These are phyloP conservation scores for Alternaria sp. DNA, from an alignment of 2,329 filamentous ascomycete species.

Conservation along the genomic window DNA sequence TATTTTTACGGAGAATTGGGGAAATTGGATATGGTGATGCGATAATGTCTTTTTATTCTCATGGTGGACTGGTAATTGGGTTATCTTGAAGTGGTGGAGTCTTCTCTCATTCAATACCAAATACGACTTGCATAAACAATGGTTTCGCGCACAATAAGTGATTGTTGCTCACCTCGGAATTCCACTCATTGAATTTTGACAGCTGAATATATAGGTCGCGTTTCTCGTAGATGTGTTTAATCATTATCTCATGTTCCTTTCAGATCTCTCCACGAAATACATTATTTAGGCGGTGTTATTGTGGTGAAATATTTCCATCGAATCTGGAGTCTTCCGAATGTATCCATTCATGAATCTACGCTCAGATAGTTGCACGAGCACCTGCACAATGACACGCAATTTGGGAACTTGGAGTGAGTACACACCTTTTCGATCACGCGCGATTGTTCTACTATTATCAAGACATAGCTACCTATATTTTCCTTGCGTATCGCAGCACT, in stretches of 20 bases:
- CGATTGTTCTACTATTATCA: neutral
- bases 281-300: neutral
- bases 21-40: neutral
- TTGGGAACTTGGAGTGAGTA: neutral
- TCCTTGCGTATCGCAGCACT: neutral
- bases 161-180: neutral
- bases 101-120: neutral
- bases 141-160: too few species aligned
- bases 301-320: accelerated
- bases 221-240: too few species aligned
- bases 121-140: neutral
- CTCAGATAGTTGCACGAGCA: neutral
- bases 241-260: too few species aligned
- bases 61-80: neutral
- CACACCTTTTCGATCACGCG: neutral
- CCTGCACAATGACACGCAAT: neutral
- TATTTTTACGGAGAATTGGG: too few species aligned
- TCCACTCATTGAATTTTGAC: too few species aligned
- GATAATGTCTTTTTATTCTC: neutral
- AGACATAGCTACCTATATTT: neutral
- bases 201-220: too few species aligned
- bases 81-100: neutral
- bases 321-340: neutral
- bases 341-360: neutral
- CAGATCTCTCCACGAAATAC: neutral